Evolutionary conservation across 2,329 filamentous ascomycete species (phyloP).

Genomic region (Aspergillus ochraceoroseus): DNA sequence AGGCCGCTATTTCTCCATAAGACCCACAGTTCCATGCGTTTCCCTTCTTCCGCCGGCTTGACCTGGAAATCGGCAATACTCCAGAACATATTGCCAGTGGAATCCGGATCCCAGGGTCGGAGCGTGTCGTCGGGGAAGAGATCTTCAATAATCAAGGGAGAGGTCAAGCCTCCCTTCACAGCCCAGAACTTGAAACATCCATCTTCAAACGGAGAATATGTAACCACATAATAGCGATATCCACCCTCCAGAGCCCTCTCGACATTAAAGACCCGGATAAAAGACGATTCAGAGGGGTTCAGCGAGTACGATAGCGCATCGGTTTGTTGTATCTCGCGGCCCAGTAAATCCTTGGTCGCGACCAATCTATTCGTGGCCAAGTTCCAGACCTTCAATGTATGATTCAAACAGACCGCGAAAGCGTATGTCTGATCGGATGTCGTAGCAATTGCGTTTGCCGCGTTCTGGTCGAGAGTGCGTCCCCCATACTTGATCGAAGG

Average conservation of each 20-base stretch:
- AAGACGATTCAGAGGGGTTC: constrained; percentile 69
- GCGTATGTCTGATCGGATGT: constrained; percentile 48
- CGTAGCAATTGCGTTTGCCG: constrained; percentile 43
- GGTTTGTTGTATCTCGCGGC: constrained; percentile 60
- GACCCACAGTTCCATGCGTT: constrained; percentile 62
- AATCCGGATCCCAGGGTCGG: constrained; percentile 58
- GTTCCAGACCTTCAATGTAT: constrained; percentile 86
- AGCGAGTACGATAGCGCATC: constrained; percentile 70
- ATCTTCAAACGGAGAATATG: constrained; percentile 80
- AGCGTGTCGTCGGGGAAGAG: constrained; percentile 61
- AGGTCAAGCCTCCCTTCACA: constrained; percentile 58
- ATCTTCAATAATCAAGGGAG: constrained; percentile 60
- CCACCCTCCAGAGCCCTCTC: constrained; percentile 45
- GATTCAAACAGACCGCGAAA: constrained; percentile 83
- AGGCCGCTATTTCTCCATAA: constrained; percentile 81
- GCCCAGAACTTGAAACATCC: constrained; percentile 96
- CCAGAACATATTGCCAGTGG: constrained; percentile 69
- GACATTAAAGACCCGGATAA: constrained; percentile 67
- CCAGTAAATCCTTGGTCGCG: constrained; percentile 71
- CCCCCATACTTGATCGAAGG: constrained; percentile 43
- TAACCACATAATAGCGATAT: constrained; percentile 61
- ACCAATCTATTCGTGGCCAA: constrained; percentile 72
- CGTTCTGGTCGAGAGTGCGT: constrained; percentile 41
- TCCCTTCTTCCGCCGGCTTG: constrained; percentile 51
- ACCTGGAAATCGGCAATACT: constrained; percentile 71